These are phyloP conservation scores for Maudiozyma serrabonitensis DNA, from an alignment of 805 yeast genomes.

Conservation along the genomic window DNA sequence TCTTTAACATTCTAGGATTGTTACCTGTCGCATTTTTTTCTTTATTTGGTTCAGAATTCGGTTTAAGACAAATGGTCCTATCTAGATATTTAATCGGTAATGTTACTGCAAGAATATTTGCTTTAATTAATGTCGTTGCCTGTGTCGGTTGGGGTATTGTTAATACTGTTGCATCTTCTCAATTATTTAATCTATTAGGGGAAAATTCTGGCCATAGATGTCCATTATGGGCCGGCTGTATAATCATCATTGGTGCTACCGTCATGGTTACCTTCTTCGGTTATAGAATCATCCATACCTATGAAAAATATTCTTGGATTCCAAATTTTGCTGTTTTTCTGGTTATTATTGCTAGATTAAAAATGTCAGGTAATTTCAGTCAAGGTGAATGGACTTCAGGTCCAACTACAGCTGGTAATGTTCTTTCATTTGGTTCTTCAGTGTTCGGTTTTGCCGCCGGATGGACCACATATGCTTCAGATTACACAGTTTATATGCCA, in stretches of 20 bases:
- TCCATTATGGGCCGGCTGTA: constrained; percentile 88
- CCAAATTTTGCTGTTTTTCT: constrained; percentile 67
- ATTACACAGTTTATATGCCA: constrained; percentile 82
- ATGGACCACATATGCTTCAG: constrained; percentile 89
- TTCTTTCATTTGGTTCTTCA: constrained; percentile 74
- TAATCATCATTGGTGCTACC: constrained; percentile 59
- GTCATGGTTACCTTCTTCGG: constrained; percentile 77
- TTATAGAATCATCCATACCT: constrained; percentile 66
- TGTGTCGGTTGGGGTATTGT: constrained; percentile 95
- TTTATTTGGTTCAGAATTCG: constrained; percentile 72
- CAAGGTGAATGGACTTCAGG: constrained; percentile 48
- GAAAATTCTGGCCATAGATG: constrained; percentile 35
- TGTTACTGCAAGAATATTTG: constrained; percentile 62
- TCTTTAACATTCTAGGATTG: constrained; percentile 66
- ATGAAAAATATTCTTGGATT: constrained; percentile 82
- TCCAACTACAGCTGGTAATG: constrained; percentile 59
- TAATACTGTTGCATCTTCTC: constrained; percentile 83
- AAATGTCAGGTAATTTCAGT: constrained; percentile 53
- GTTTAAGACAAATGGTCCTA: constrained; percentile 79
- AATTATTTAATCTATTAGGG: constrained; percentile 68
- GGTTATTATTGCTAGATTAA: constrained; percentile 67
- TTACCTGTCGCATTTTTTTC: constrained; percentile 75
- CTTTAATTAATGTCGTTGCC: constrained; percentile 67
- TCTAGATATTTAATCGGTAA: constrained; percentile 74
- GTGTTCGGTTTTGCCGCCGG: constrained; percentile 86